A percentile compares a stretch with the other conserved stretches of the same genome.
These are phyloP conservation scores for Plasmopara muralis DNA, from an alignment of 352 stramenopile genomes.

Conservation along the genomic window DNA sequence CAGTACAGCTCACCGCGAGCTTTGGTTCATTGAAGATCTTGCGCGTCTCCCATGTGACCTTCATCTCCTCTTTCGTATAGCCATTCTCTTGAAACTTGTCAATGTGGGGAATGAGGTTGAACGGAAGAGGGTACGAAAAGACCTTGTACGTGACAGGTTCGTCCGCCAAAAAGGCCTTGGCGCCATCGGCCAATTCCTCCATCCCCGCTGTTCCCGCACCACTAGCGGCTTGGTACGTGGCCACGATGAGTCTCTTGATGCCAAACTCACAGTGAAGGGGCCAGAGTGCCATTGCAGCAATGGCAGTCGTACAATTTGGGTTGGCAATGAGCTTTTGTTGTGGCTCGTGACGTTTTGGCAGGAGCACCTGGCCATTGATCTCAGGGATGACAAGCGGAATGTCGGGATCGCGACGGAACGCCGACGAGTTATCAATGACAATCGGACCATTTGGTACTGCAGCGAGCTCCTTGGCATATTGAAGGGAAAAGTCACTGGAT, in stretches of 20 bases:
- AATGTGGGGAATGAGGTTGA: slow-evolving; percentile 99
- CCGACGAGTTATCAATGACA: slow-evolving; percentile 99
- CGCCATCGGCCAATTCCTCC: slow-evolving; percentile 92
- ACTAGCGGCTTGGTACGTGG: slow-evolving; percentile 92
- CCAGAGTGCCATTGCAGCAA: slow-evolving; percentile 96
- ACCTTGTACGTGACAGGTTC: slow-evolving; percentile 84
- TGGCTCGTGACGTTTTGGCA: slow-evolving; percentile 37
- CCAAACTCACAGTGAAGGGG: slow-evolving; percentile 95
- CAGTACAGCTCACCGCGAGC: slow-evolving; percentile 88
- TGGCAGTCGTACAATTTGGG: slow-evolving; percentile 98
- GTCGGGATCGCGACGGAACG: slow-evolving; percentile 89
- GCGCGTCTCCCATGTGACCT: slow-evolving; percentile 97
- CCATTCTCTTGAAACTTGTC: slow-evolving; percentile 98
- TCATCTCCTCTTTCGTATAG: slow-evolving; percentile 99
- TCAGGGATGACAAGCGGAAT: slow-evolving; percentile 93
- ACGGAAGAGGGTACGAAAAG: slow-evolving; percentile 96
- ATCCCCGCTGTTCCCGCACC: slow-evolving; percentile 90
- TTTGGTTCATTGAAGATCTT: slow-evolving; percentile 94
- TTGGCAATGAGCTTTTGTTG: slow-evolving; percentile 95
- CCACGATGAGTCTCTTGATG: slow-evolving; percentile 95
- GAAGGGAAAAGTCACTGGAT: slow-evolving; percentile 93
- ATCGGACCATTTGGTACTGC: slow-evolving; percentile 73
- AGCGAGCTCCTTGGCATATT: slow-evolving; percentile 92
- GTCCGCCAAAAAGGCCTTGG: slow-evolving; percentile 64
- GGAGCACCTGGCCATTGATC: slow-evolving; percentile 90